A percentile compares a stretch with the other conserved stretches of the same genome.
Evolutionary conservation across 108 stramenopile species (phyloP).

Genomic region (Pelagomonas calceolata): DNA sequence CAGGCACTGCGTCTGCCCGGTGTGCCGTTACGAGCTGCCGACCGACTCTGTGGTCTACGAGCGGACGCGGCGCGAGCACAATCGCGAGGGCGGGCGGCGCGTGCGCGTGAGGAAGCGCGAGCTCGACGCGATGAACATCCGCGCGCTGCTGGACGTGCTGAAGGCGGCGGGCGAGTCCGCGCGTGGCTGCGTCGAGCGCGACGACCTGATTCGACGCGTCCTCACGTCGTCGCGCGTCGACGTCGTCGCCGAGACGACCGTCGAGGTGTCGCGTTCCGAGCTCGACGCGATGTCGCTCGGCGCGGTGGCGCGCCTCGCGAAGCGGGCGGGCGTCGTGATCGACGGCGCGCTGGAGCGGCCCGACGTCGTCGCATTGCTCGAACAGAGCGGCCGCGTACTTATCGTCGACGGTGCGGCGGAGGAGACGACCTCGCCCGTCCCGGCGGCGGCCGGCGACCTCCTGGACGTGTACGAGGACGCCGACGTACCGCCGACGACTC

Average conservation of each 20-base stretch:
- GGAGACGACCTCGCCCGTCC: too few relatives aligned
- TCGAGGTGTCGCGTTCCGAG: too few relatives aligned
- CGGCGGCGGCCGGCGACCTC: too few relatives aligned
- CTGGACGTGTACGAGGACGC: too few relatives aligned
- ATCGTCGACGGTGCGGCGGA: too few relatives aligned
- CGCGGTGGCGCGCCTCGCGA: too few relatives aligned
- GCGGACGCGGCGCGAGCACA: constrained; percentile 47
- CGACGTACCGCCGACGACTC: too few relatives aligned
- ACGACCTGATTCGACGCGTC: constrained; percentile 39
- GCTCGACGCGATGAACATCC: constrained; percentile 41
- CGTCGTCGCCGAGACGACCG: constrained; percentile 17
- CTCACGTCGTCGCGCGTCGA: constrained; percentile 31
- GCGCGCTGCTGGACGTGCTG: constrained; percentile 31
- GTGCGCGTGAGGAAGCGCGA: constrained; percentile 53
- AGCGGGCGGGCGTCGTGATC: neutral
- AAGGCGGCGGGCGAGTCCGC: neutral
- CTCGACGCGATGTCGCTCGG: too few relatives aligned
- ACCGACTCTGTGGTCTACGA: constrained; percentile 62
- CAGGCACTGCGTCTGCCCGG: constrained; percentile 65
- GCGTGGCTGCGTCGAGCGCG: constrained; percentile 27
- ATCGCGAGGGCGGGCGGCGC: constrained; percentile 35
- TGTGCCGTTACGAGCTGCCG: constrained; percentile 57
- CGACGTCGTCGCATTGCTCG: neutral
- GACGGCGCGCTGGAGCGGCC: neutral
- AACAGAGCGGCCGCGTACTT: neutral